Base-by-base conservation (phyloP, 2,329 filamentous ascomycete genomes). In the Verticillium zaregamsianum region DNA sequence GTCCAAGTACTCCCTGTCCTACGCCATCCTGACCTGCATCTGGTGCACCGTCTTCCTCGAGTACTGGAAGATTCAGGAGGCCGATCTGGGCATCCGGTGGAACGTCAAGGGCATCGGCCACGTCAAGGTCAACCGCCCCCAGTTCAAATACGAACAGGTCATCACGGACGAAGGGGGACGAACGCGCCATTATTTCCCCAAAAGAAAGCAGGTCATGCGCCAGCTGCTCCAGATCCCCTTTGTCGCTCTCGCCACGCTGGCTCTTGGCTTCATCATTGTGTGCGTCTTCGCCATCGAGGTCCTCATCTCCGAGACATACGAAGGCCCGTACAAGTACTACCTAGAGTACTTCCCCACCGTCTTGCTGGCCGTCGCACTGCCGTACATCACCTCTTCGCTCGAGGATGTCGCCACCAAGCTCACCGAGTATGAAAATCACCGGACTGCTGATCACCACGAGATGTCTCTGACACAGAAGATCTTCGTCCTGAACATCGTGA, bases 401-500 rank as follows among this genome's bases (percentile, higher is more conserved):
- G 90, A 88, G 32, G 77, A 78, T 3, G 79, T 89, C 37, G 90
- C 90, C 1, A 85, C 82, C 1, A 76, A 75, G 20, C 77, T 93
- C 39, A 91, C 86, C 12, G 79, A 90, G 17, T 91, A 85, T 67
- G 90, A 93, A 69, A 93, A 93, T 70, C 90, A 92, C 71, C 86
- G 90, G 60, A 92, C 89, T 0, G 81, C 86, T 35, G 87, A 89
- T 58, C 79, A 84, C 23, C 87, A 90, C 69, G 87, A 92, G 64
- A 83, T 86, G 63, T 87, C 89, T 0, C 80, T 90, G 66, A 90
- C 88, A 0, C 85, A 89, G 64, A 93, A 93, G 79, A 83, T 90
- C 8, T 92, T 93, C 63, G 81, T 91, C 37, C 83, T 93, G 70
- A 91, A 90, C 78, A 91, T 92, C 77, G 91, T 93, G 74, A 92